A percentile compares a stretch with the other conserved stretches of the same genome.
phyloP scores from a whole-genome alignment of 495 filamentous ascomycete genomes.

The Lichina pygmaea region DNA sequence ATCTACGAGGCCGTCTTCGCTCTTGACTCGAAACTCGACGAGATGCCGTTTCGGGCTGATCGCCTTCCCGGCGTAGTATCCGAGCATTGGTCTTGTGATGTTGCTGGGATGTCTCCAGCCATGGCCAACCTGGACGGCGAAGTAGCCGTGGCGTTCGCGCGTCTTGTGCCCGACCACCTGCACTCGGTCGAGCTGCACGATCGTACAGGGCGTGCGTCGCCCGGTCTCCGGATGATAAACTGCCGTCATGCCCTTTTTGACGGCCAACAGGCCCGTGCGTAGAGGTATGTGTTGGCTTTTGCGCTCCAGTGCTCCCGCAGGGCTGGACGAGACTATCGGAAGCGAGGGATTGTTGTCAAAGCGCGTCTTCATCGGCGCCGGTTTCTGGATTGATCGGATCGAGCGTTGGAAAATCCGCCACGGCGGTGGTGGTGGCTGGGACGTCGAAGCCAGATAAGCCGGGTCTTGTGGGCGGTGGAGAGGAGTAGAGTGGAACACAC shows the following conservation, averaged over 20 bases:
- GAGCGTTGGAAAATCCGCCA: not conserved
- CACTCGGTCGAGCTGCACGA: slow-evolving; percentile 79
- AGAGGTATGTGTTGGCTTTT: slow-evolving; percentile 49
- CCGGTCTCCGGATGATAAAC: slow-evolving; percentile 55
- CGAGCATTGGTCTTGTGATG: slow-evolving; percentile 50
- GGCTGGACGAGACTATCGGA: slow-evolving; percentile 32
- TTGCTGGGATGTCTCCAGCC: slow-evolving; percentile 54
- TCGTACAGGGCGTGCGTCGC: slow-evolving; percentile 58
- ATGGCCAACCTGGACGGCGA: slow-evolving; percentile 64
- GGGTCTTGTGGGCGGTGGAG: no score
- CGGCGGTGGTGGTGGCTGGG: no score
- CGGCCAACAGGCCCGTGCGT: slow-evolving; percentile 55
- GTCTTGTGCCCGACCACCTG: slow-evolving; percentile 76
- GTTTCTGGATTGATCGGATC: slow-evolving; percentile 1
- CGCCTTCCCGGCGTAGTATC: slow-evolving; percentile 54
- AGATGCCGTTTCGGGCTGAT: slow-evolving; percentile 60
- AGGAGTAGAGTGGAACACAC: no score
- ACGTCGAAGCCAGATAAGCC: no score
- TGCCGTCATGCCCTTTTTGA: slow-evolving; percentile 89
- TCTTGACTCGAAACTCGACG: slow-evolving; percentile 61
- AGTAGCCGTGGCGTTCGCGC: slow-evolving; percentile 57
- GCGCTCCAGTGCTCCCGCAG: slow-evolving; percentile 54
- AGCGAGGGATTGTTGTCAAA: slow-evolving; percentile 1
- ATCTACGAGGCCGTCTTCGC: slow-evolving; percentile 37
- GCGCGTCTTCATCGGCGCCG: not conserved